Percentiles rank a stretch among this genome's conserved stretches.
Conservation (phyloP, 179 eudicot species). For the Beta lomatogona region DNA sequence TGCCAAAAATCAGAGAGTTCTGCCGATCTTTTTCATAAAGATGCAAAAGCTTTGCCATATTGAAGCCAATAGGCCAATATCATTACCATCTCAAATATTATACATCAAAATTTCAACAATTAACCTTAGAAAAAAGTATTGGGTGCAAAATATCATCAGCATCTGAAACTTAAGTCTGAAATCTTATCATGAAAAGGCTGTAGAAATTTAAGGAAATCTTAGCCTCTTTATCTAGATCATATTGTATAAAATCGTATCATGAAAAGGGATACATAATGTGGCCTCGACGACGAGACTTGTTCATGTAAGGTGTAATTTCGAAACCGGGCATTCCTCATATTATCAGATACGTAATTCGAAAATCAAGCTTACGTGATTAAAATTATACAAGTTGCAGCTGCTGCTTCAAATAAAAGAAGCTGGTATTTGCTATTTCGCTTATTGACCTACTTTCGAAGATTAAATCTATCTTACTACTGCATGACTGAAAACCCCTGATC, state of each 20-base stretch:
- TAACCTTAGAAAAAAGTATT: not conserved
- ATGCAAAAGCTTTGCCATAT: no score
- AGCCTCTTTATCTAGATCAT: no score
- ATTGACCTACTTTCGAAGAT: not conserved
- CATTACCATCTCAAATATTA: no score
- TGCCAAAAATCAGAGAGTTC: not conserved
- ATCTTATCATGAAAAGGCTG: not conserved
- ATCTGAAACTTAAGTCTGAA: not conserved
- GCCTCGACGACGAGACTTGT: not conserved
- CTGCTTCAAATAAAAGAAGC: not conserved
- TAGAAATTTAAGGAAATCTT: no score
- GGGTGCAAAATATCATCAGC: no score
- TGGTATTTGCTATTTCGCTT: no score
- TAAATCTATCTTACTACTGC: not conserved
- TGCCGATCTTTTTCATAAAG: not conserved
- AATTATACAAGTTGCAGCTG: not conserved
- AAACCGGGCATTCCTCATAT: no score
- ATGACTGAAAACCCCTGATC: not conserved
- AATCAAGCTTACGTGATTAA: no score
- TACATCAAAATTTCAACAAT: not conserved
- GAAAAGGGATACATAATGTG: not conserved
- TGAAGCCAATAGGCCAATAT: no score
- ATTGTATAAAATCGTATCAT: not conserved
- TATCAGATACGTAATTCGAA: no score
- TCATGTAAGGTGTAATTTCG: no score